A percentile compares a stretch with the other conserved stretches of the same genome.
These are phyloP conservation scores for Allium fistulosum DNA, from an alignment of 106 monocot genomes.

Conservation along the genomic window DNA sequence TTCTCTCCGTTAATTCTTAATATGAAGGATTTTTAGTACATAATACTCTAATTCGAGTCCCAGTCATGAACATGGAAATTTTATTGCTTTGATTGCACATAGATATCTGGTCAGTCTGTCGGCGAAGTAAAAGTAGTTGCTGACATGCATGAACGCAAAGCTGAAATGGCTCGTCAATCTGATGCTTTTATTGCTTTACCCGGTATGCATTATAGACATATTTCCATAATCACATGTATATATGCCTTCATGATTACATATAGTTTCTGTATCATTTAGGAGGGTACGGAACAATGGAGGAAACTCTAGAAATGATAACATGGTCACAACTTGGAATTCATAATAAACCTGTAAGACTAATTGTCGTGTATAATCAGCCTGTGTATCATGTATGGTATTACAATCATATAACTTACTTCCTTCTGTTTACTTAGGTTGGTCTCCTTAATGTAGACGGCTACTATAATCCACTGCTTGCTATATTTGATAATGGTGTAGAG, in stretches of 20 bases:
- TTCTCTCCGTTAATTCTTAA: not conserved
- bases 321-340: slow-evolving; percentile 99
- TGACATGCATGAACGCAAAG: slow-evolving; percentile 85
- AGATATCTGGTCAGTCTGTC: slow-evolving; percentile 75
- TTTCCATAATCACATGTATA: not conserved
- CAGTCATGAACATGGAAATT: not conserved
- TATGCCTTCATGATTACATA: not conserved
- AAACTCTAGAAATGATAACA: slow-evolving; percentile 91
- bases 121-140: slow-evolving; percentile 70
- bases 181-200: slow-evolving; percentile 93
- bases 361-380: no score
- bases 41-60: not conserved
- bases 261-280: slow-evolving; percentile 24
- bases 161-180: slow-evolving; percentile 71
- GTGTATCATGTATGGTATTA: no score
- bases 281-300: slow-evolving; percentile 98
- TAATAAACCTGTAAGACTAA: slow-evolving; percentile 62
- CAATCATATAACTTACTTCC: not conserved
- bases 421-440: slow-evolving; percentile 47
- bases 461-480: slow-evolving; percentile 71
- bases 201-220: slow-evolving; percentile 25
- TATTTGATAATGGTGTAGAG: slow-evolving; percentile 83
- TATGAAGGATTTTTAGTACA: not conserved
- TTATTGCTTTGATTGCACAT: not conserved
- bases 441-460: slow-evolving; percentile 94